Evolutionary conservation across 208 protist genomes (phyloP).

Genomic region (Leptomonas seymouri): DNA sequence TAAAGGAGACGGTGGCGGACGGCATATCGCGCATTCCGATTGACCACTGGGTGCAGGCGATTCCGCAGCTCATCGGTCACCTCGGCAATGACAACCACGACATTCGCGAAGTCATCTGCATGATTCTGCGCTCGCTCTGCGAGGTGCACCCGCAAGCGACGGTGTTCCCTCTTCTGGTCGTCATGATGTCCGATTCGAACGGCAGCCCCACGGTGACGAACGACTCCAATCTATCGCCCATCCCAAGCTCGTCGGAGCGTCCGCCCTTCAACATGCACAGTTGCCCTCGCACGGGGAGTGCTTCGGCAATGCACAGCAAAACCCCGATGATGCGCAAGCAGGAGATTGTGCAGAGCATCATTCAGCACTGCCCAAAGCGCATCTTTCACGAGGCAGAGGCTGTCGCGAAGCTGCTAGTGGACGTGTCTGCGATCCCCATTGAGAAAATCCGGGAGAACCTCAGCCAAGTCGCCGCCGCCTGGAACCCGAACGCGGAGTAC

Average conservation of each 20-base stretch:
- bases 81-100: slow-evolving; percentile 91
- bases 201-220: slow-evolving; percentile 12
- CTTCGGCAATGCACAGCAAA: slow-evolving; percentile 11
- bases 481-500: slow-evolving; percentile 92
- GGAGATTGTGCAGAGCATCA: slow-evolving; percentile 74
- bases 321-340: slow-evolving; percentile 48
- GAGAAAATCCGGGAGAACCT: slow-evolving; percentile 90
- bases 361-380: slow-evolving; percentile 84
- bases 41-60: slow-evolving; percentile 99
- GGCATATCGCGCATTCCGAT: slow-evolving; percentile 96
- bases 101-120: slow-evolving; percentile 95
- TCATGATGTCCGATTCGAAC: slow-evolving; percentile 83
- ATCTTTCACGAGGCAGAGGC: slow-evolving; percentile 84
- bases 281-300: slow-evolving; percentile 3
- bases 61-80: slow-evolving; percentile 99
- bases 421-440: slow-evolving; percentile 89
- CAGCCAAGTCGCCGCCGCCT: slow-evolving; percentile 82
- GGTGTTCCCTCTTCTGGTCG: slow-evolving; percentile 99
- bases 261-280: slow-evolving; percentile 4
- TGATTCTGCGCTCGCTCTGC: slow-evolving; percentile 95
- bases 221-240: slow-evolving; percentile 2
- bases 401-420: slow-evolving; percentile 80
- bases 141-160: slow-evolving; percentile 98
- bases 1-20: slow-evolving; percentile 89
- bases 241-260: not conserved